Conservation (phyloP, 805 yeast genomes). For the Lipomyces yamanashiensis region DNA sequence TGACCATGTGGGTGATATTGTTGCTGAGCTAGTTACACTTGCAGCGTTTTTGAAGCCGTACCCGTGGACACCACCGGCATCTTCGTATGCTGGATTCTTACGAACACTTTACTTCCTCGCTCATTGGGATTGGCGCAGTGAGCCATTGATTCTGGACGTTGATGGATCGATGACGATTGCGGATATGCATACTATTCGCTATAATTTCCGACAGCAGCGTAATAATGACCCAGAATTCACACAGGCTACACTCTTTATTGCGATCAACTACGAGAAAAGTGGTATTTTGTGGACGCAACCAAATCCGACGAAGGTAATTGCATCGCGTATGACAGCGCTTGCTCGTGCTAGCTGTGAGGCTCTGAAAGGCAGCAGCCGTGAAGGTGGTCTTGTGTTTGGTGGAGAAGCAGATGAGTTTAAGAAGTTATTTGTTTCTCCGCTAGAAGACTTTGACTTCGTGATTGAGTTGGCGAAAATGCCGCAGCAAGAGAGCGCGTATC, state of each 20-base stretch:
- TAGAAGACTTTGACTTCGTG: slow-evolving; percentile 82
- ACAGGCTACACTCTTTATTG: slow-evolving; percentile 79
- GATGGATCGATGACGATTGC: slow-evolving; percentile 45
- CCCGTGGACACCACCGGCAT: slow-evolving; percentile 81
- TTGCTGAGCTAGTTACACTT: slow-evolving; percentile 79
- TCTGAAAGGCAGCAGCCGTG: slow-evolving; percentile 28
- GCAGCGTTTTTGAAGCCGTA: slow-evolving; percentile 85
- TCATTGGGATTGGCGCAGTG: slow-evolving; percentile 93
- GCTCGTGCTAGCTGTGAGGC: slow-evolving; percentile 73
- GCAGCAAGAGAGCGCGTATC: slow-evolving; percentile 44
- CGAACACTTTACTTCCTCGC: slow-evolving; percentile 73
- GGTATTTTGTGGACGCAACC: slow-evolving; percentile 82
- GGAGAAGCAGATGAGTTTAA: slow-evolving; percentile 5
- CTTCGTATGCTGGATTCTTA: slow-evolving; percentile 79
- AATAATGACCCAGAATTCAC: slow-evolving; percentile 80
- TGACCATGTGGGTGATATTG: slow-evolving; percentile 74
- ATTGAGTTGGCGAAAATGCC: slow-evolving; percentile 56
- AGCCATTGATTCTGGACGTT: slow-evolving; percentile 78
- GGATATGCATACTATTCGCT: slow-evolving; percentile 44
- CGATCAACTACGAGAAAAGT: slow-evolving; percentile 80
- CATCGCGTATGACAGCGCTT: slow-evolving; percentile 84
- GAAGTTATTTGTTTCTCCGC: slow-evolving; percentile 73
- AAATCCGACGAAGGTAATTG: slow-evolving; percentile 69
- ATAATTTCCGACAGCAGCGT: slow-evolving; percentile 70
- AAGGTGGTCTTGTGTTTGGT: slow-evolving; percentile 32